Percentiles rank a stretch among this genome's conserved stretches.
These are phyloP conservation scores for Paxillus involutus DNA, from an alignment of 768 basidiomycete genomes.

Conservation along the genomic window DNA sequence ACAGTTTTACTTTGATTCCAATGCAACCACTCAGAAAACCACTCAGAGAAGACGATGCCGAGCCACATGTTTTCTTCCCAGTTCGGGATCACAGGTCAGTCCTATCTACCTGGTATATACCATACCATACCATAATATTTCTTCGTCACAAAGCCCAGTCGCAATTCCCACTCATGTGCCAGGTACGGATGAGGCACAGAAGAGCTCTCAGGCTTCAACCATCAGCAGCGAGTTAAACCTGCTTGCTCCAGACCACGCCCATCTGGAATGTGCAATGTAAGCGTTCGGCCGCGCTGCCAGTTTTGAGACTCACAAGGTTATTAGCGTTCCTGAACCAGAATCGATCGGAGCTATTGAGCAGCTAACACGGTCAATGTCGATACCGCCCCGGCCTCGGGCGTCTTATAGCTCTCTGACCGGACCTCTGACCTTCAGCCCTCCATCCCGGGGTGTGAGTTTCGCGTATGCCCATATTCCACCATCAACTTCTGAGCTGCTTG, in stretches of 20 bases:
- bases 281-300: background rate
- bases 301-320: background rate
- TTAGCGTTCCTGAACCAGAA: slow-evolving; percentile 17
- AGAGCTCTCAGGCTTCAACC: background rate
- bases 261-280: slow-evolving; percentile 17
- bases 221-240: slow-evolving; percentile 10
- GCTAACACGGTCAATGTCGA: background rate
- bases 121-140: background rate
- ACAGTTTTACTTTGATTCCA: background rate
- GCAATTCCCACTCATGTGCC: background rate
- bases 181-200: background rate
- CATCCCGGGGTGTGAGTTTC: slow-evolving; percentile 27
- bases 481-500: slow-evolving; percentile 43
- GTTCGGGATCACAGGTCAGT: slow-evolving; percentile 12
- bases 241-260: background rate
- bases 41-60: background rate
- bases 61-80: background rate
- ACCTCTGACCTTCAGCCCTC: slow-evolving; percentile 3
- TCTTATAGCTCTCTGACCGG: slow-evolving; percentile 12
- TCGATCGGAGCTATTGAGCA: background rate
- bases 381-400: slow-evolving; percentile 8
- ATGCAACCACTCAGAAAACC: background rate
- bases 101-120: background rate
- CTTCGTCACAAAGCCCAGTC: slow-evolving; percentile 6
- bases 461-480: slow-evolving; percentile 54